Base-by-base conservation (phyloP, 768 basidiomycete genomes). In the Hericium rajendrae region DNA sequence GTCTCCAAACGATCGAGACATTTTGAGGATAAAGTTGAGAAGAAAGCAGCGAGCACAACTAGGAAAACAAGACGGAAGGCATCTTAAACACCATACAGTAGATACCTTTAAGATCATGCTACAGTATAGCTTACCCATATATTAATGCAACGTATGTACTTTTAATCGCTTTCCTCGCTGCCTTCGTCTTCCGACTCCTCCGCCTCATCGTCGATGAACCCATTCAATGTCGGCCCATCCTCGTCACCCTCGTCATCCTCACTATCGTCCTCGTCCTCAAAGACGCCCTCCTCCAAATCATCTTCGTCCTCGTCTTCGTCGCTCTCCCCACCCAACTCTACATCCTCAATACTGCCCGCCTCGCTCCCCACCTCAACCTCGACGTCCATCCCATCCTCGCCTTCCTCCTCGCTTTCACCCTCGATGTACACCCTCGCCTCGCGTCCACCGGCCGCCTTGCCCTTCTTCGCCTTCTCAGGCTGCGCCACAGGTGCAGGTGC, bases 321-420 rank as follows among this genome's bases (percentile, higher is more conserved):
- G 18, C 76, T 79, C 18, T 77, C 78, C 1, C 80, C 83, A 58
- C 86, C 86, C 13, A 88, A 71, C 64, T 88, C 88, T 18, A 90
- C 78, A 65, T 90, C 87, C 65, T 89, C 91, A 48, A 91, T 73
- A 64, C 89, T 89, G 11, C 84, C 88, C 38, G 76, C 82, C 38
- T 88, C 83, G 40, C 78, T 82, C 63, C 85, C 83, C 46, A 77
- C 73, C 64, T 77, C 83, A 37, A 85, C 78, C 52, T 83, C 82
- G 68, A 78, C 76, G 38, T 70, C 69, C 62, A 62, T 72, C 58
- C 74, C 78, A 28, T 77, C 80, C 24, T 79, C 80, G 43, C 80
- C 81, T 54, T 85, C 82, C 52, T 81, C 82, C 37, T 82, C 86
- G 54, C 85, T 86, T 66, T 91, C 87, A 1, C 93, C 91, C 71